Percentiles rank a stretch among this genome's conserved stretches.
phyloP scores from a whole-genome alignment of 1,284 basidiomycete species.

The Apiotrichum veenhuisii region DNA sequence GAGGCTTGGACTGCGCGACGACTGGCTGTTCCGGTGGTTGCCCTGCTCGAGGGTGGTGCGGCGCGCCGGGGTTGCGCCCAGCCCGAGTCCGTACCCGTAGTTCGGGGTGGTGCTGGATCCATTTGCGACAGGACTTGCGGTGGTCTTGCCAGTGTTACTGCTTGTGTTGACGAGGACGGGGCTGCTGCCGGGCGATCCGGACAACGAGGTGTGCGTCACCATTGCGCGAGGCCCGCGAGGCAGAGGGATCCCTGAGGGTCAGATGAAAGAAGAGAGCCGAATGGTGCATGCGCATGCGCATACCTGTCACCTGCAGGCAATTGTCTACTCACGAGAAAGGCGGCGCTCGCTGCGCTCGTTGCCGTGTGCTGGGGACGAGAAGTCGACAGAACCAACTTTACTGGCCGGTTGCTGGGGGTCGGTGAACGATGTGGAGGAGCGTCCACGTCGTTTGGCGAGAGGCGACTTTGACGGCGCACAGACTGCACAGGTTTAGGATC shows the following conservation, averaged over 20 bases:
- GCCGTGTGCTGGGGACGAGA: not conserved
- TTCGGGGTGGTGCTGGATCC: too few relatives aligned
- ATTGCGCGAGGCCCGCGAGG: too few relatives aligned
- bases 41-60: not conserved
- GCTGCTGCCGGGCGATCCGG: slow-evolving; percentile 2
- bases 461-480: slow-evolving; percentile 6
- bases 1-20: too few relatives aligned
- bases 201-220: slow-evolving; percentile 35
- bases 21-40: too few relatives aligned
- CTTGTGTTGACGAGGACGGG: not conserved
- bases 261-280: not conserved
- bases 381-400: not conserved
- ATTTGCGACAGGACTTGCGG: too few relatives aligned
- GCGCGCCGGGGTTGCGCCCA: too few relatives aligned
- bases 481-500: slow-evolving; percentile 2
- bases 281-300: too few relatives aligned
- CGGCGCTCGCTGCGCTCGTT: not conserved
- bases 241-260: slow-evolving; percentile 38
- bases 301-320: too few relatives aligned
- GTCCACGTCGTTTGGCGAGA: slow-evolving; percentile 1
- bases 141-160: not conserved
- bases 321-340: slow-evolving; percentile 34
- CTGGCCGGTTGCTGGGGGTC: not conserved
- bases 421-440: not conserved
- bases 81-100: too few relatives aligned